These are phyloP conservation scores for Kingdonia uniflora DNA, from an alignment of 164 flowering plant species.

Conservation along the genomic window DNA sequence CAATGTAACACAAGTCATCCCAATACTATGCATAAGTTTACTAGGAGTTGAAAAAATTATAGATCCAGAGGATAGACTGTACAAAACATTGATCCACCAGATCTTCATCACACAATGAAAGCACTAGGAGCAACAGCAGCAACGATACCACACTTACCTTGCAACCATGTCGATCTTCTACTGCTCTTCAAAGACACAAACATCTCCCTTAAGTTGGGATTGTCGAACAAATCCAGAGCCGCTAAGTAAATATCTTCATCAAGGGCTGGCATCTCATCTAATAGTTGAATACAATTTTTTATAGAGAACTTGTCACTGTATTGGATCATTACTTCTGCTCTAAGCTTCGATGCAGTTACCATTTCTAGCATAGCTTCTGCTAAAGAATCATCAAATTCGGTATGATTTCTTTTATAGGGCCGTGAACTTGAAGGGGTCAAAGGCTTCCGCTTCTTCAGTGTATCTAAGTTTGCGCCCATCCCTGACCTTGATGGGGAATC, in stretches of 20 bases:
- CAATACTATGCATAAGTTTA: too few species aligned
- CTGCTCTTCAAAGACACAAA: conserved; percentile 38
- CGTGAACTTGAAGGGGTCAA: conserved; percentile 18
- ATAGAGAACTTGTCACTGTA: conserved; percentile 27
- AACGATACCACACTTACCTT: conserved; percentile 37
- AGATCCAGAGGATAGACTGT: not conserved
- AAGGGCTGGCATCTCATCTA: conserved; percentile 43
- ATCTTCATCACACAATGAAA: conserved; percentile 4
- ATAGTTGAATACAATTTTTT: conserved; percentile 36
- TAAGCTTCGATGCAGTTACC: conserved; percentile 37
- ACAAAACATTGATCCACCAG: not conserved
- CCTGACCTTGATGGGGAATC: conserved; percentile 17
- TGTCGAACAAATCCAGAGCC: conserved; percentile 58
- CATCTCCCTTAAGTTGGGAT: conserved; percentile 36
- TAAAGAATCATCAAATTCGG: conserved; percentile 18
- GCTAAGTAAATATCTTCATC: conserved; percentile 38
- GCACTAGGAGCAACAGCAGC: conserved; percentile 1
- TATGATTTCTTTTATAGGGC: conserved; percentile 17
- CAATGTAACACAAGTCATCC: too few species aligned
- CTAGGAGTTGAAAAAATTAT: too few species aligned
- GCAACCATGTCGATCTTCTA: conserved; percentile 40
- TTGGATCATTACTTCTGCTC: conserved; percentile 11
- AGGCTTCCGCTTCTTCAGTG: conserved; percentile 33
- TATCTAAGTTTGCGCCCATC: conserved; percentile 15
- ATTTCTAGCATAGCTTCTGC: conserved; percentile 45